Conservation (phyloP, 2,329 filamentous ascomycete genomes). For the Thelonectria olida region DNA sequence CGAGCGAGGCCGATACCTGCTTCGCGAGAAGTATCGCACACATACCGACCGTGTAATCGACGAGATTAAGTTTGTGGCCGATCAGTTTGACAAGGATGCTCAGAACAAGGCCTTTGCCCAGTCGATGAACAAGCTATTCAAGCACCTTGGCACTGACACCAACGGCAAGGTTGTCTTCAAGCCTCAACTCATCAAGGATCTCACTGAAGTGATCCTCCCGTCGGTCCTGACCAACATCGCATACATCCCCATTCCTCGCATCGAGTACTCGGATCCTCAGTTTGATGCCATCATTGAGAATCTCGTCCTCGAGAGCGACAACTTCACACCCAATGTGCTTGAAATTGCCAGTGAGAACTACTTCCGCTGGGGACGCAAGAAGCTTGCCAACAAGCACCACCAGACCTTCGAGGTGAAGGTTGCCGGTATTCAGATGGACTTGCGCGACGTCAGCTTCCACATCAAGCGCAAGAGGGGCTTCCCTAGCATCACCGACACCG, state of each 20-base stretch:
- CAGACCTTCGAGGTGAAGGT: constrained; percentile 86
- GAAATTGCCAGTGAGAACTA: constrained; percentile 94
- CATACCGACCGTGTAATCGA: constrained; percentile 89
- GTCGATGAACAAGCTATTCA: constrained; percentile 85
- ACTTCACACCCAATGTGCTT: constrained; percentile 91
- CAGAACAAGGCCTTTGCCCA: constrained; percentile 84
- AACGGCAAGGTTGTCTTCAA: constrained; percentile 90
- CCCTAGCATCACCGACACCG: constrained; percentile 85
- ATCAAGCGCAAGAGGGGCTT: constrained; percentile 95
- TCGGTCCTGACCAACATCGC: constrained; percentile 82
- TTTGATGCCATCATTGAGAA: constrained; percentile 94
- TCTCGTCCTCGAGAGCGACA: constrained; percentile 93
- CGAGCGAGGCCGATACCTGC: constrained; percentile 84
- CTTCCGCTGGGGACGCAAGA: constrained; percentile 94
- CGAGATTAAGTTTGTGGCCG: constrained; percentile 87
- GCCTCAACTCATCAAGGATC: constrained; percentile 88
- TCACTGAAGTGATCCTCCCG: constrained; percentile 88
- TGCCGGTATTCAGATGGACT: constrained; percentile 90
- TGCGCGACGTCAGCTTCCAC: constrained; percentile 92
- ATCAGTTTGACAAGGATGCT: constrained; percentile 89
- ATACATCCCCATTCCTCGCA: constrained; percentile 92
- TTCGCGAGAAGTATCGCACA: constrained; percentile 86
- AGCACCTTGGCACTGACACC: constrained; percentile 84
- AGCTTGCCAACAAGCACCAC: constrained; percentile 80
- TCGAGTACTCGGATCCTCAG: constrained; percentile 87